phyloP scores from a whole-genome alignment of 2,329 filamentous ascomycete species.

The Phialocephala subalpina region DNA sequence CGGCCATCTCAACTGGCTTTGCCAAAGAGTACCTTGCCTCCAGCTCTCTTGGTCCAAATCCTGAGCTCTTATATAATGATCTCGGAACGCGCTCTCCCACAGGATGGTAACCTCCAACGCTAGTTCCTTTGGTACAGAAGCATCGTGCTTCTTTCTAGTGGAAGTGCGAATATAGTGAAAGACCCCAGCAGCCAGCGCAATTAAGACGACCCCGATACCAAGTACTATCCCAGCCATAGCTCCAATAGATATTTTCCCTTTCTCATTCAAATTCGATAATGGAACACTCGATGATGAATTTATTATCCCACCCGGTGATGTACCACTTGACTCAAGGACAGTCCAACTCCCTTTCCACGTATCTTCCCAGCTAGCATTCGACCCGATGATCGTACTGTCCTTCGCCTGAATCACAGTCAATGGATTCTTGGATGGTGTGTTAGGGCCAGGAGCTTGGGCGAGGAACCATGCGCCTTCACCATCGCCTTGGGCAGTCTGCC shows the following conservation, averaged over 20 bases:
- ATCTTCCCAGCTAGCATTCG: neutral
- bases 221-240: neutral
- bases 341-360: neutral
- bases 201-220: neutral
- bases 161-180: neutral
- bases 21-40: neutral
- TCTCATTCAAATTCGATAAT: neutral
- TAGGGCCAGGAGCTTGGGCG: slow-evolving; percentile 42
- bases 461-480: slow-evolving; percentile 35
- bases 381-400: slow-evolving; percentile 27
- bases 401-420: slow-evolving; percentile 14
- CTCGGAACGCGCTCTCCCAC: neutral
- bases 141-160: too few relatives aligned
- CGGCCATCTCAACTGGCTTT: neutral
- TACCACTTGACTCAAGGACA: neutral
- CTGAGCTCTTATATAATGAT: neutral
- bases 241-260: neutral
- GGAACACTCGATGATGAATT: neutral
- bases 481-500: slow-evolving; percentile 24
- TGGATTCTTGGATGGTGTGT: slow-evolving; percentile 19
- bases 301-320: too few relatives aligned
- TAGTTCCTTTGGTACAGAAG: too few relatives aligned
- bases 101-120: neutral
- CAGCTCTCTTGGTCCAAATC: neutral
- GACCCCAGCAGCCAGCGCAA: neutral